Conservation (phyloP, 805 yeast species). For the Wickerhamomyces bisporus region DNA sequence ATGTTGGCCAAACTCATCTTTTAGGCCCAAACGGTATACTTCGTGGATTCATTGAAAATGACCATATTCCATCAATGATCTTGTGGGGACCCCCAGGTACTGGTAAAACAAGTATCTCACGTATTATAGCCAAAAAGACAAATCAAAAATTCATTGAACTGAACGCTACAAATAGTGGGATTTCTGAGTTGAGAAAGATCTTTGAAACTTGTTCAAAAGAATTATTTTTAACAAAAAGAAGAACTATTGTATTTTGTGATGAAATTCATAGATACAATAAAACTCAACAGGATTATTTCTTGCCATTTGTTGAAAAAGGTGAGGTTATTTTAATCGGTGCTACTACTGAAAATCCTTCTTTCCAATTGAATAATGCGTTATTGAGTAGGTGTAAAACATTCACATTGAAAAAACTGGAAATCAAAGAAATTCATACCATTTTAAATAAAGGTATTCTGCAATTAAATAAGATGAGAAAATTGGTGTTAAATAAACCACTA, state of each 20-base stretch:
- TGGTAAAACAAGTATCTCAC: constrained; percentile 80
- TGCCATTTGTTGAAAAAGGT: constrained; percentile 83
- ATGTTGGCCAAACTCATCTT: constrained; percentile 82
- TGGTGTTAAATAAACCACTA: constrained; percentile 43
- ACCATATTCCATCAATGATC: constrained; percentile 79
- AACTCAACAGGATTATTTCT: constrained; percentile 80
- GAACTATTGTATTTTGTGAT: constrained; percentile 78
- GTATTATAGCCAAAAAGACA: constrained; percentile 34
- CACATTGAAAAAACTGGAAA: constrained; percentile 49
- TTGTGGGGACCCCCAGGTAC: constrained; percentile 97
- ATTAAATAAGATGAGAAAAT: constrained; percentile 54
- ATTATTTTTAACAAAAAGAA: constrained; percentile 36
- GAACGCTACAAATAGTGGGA: constrained; percentile 75
- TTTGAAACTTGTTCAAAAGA: constrained; percentile 39
- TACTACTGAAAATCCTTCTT: constrained; percentile 94
- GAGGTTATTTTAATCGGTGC: constrained; percentile 84
- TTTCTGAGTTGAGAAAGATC: constrained; percentile 58
- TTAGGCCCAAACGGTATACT: constrained; percentile 62
- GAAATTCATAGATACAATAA: constrained; percentile 88
- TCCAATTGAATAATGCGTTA: constrained; percentile 75
- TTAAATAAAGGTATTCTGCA: constrained; percentile 53
- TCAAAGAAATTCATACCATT: constrained; percentile 46
- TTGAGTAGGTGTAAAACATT: constrained; percentile 81
- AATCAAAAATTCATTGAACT: constrained; percentile 60
- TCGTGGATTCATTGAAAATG: constrained; percentile 52